Base-by-base conservation (phyloP, 2,329 filamentous ascomycete species). In the Ilyonectria destructans region DNA sequence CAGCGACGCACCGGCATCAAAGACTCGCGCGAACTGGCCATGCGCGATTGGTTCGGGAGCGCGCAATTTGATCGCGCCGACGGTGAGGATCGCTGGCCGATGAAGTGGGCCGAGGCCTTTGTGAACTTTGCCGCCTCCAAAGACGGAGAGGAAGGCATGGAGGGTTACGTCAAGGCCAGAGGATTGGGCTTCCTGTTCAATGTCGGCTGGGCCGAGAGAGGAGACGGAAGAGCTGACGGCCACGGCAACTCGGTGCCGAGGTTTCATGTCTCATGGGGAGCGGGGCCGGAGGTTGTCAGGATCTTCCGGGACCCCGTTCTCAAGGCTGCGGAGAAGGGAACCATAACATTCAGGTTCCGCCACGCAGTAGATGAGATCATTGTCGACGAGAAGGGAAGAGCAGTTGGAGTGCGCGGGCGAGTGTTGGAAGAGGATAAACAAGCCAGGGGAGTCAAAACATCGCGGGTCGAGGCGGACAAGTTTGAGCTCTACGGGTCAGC, bases 181-280 rank as follows among this genome's bases (percentile, higher is more conserved):
- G 89, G 89, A 1, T 72, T 89, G 19, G 81, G 84, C 0, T 90
- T 90, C 69, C 62, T 89, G 35, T 74, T 82, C 56, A 88, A 85
- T 63, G 88, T 90, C 2, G 87, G 86, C 29, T 91, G 89, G 89
- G 89, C 89, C 1, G 89, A 91, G 82, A 82, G 89, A 6, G 89
- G 89, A 2, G 85, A 85, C 62, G 89, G 89, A 0, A 75, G 78
- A 0, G 86, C 88, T 0, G 84, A 86, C 4, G 88, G 88, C 2
- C 89, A 90, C 73, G 89, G 89, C 6, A 91, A 91, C 75, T 88
- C 87, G 13, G 88, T 91, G 1, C 89, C 89, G 2, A 78, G 89
- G n/a, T 91, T 91, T 74, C 89, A 91, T 74, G 65, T 90, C 33
- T 86, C 87, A 0, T 91, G 89, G 89, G 89, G 89, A 3, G 86